Base-by-base conservation (phyloP, 768 basidiomycete species). In the Sarcodon aspratus region DNA sequence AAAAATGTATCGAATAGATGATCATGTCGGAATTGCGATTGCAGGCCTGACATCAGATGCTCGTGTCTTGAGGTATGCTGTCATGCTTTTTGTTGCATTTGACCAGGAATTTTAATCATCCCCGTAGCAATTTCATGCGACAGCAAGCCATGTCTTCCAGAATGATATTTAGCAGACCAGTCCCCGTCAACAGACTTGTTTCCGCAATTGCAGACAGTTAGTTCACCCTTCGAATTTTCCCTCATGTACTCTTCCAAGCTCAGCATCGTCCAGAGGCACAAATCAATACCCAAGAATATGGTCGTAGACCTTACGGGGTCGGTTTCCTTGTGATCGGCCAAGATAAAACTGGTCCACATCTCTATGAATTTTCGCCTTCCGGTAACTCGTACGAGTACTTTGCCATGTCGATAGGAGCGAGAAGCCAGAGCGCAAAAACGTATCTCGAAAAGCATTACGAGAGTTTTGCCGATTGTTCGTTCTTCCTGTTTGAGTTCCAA, bases 1-100 rank as follows among this genome's bases (percentile, higher is more conserved):
- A 72, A 98, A 99, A 77, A 88, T 98, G 85, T 96, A 95, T 67
- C 78, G 93, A 61, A 95, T 99, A 81, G 96, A 99, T 62, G 93
- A 98, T 66, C 96, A 99, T 69, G 83, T 96, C 57, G 96, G 96
- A n/a, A 92, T 99, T 60, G 95, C 94, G 45, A 98, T 99, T 63
- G 96, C 96, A 46, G 96, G 96, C n/a, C 71, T 99, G 53, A 99
- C 96, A 8, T 93, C 89, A 43, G 96, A 99, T 71, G 96, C 96
- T 40, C 86, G 96, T 63, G 96, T 98, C 1, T 67, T 99, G 57
- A 95, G 91, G 94, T 93, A 55, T 52, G 74, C 65, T 42, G 15
- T 11, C 2, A 5, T n/a, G 11, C 45, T 10, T 32, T 27, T 9
- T 15, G 40, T n/a, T 8, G n/a, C 9, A 18, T 12, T 42, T 8